These are phyloP conservation scores for Aspergillus ruber DNA, from an alignment of 2,329 filamentous ascomycete species.

Conservation along the genomic window DNA sequence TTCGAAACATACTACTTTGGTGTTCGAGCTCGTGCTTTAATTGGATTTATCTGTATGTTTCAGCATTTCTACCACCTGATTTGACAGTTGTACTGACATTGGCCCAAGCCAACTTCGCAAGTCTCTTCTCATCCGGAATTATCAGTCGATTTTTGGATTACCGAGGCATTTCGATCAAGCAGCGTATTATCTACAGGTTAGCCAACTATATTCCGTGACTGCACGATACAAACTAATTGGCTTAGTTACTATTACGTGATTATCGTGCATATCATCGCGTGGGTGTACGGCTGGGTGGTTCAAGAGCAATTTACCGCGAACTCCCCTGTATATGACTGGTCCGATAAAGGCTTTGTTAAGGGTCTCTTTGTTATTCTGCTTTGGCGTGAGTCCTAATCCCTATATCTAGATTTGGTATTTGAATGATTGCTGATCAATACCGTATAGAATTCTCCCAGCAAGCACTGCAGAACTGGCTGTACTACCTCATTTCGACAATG, in stretches of 20 bases:
- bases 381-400: conserved; percentile 29
- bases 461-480: conserved; percentile 51
- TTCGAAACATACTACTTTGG: conserved; percentile 47
- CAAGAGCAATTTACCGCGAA: conserved; percentile 46
- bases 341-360: conserved; percentile 39
- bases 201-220: background rate
- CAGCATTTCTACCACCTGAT: background rate
- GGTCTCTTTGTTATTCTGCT: conserved; percentile 46
- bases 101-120: conserved; percentile 28
- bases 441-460: conserved; percentile 42
- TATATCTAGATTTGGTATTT: background rate
- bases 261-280: conserved; percentile 41
- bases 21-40: conserved; percentile 42
- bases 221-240: background rate
- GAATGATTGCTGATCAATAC: background rate
- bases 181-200: conserved; percentile 35
- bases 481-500: conserved; percentile 50
- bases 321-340: conserved; percentile 38
- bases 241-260: conserved; percentile 43
- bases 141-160: conserved; percentile 44
- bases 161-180: conserved; percentile 32
- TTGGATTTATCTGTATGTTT: conserved; percentile 37
- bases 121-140: conserved; percentile 40
- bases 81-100: conserved; percentile 1
- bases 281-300: conserved; percentile 49